These are phyloP conservation scores for Stentor roeselii DNA, from an alignment of 73 alveolate species.

Conservation along the genomic window DNA sequence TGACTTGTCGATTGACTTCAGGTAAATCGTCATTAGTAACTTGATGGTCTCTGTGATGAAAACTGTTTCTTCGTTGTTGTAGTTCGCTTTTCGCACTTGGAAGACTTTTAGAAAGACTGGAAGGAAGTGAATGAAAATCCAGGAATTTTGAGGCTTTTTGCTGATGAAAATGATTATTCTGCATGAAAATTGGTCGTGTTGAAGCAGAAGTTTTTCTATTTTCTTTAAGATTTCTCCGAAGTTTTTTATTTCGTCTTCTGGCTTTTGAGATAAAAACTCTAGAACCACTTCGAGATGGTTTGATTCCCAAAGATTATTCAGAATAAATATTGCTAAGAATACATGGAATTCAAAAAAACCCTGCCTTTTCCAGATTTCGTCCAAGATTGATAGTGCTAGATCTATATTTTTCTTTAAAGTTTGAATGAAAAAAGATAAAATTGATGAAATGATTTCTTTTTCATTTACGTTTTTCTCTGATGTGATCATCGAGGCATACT, in stretches of 20 bases:
- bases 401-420: background rate
- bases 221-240: background rate
- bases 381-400: background rate
- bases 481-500: background rate
- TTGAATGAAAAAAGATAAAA: background rate
- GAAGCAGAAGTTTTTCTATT: background rate
- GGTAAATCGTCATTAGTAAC: background rate
- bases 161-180: background rate
- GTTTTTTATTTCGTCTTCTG: background rate
- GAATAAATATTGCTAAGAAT: background rate
- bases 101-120: background rate
- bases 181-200: background rate
- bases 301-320: background rate
- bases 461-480: background rate
- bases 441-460: background rate
- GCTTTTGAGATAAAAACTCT: background rate
- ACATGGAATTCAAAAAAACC: background rate
- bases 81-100: constrained; percentile 9
- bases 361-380: background rate
- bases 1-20: background rate
- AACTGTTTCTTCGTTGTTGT: background rate
- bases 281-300: background rate
- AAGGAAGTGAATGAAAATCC: background rate
- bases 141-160: background rate
- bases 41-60: background rate